Base-by-base conservation (phyloP, 2,329 filamentous ascomycete genomes). In the Fusarium nelsonii region DNA sequence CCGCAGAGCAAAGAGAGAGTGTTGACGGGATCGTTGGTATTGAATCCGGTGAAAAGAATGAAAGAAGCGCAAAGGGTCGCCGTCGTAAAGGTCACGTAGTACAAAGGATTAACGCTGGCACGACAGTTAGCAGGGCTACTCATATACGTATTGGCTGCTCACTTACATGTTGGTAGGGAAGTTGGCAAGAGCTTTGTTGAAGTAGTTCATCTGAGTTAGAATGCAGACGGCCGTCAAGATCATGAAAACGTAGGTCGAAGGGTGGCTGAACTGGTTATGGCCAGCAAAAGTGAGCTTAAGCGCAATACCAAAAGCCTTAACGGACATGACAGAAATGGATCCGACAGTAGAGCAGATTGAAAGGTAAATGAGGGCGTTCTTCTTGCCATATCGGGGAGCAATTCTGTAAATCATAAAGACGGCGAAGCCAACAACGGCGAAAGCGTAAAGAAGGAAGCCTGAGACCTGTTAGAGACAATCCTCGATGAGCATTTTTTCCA, bases 161-260 rank as follows among this genome's bases (percentile, higher is more conserved):
- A 84, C 92, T 79, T 87, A 97, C 94, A 99, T 97, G 74, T 97
- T 97, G 33, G 96, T 97, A 32, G 93, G 95, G 81, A 98, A 99
- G 76, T 97, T 94, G 80, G 93, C 97, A 63, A 99, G 84, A 9
- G 96, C 96, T 81, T 99, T 99, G 85, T 99, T 99, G 82, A 99
- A 97, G 81, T 99, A 99, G 81, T 99, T 99, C 96, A 99, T 98
- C 84, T 99, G 96, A 10, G 94, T 97, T 72, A 99, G 80, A 77
- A 99, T 98, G 84, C 96, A 99, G 69, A 97, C 93, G 4, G 87
- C 85, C 0, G 94, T 96, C 70, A 98, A 88, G 71, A 99, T 97
- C 81, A 95, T 90, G 79, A 99, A 99, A 68, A 97, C 94, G 75
- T 99, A 99, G 63, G 97, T 99, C 50, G 94, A 97, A 3, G 97